Evolutionary conservation across 208 protist species (phyloP), one percentile per base, ranked within the genome.

Genomic region (Acanthamoeba healyi): DNA sequence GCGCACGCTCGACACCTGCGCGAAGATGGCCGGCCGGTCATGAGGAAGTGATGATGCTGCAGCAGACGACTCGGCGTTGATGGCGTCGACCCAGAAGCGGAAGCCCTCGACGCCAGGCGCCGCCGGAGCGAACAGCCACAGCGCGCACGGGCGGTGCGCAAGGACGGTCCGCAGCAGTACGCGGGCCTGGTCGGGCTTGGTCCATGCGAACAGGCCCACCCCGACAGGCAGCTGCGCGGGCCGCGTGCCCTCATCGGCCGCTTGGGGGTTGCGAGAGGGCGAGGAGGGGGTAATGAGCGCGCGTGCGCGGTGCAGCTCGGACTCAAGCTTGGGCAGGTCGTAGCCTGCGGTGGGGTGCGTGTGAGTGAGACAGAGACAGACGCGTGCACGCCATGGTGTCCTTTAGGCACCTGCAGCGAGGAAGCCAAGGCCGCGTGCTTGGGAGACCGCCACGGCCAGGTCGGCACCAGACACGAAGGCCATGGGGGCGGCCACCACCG

Each of bases 81-180:
- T 44, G 82, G 82, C 40, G 51, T 90, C 56, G 44, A 90, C 82
- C 82, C 82, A 90, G 2, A 5, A 29, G 36, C 46, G 82, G 38
- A 70, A 90, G 51, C 82, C 82, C 3, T 7, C 82, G 19, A 17
- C 44, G 4, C 54, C 82, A 32, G 54, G 40, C 29, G 10, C 7
- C 10, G 29, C 82, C 29, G 82, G 82, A 19, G 82, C 82, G 19
- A 90, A 90, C 22, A 90, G 82, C 82, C 82, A 90, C 46, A 90
- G 82, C 0, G 82, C 82, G 38, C 54, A 90, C 17, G 82, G 82
- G 36, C 82, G 82, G 34, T 90, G 82, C 24, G 82, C 2, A 4
- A 90, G 54, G 6, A 90, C 26, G 36, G 32, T 34, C 7, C 26
- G 0, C 14, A 90, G 82, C 34, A 70, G 14, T 10, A 26, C 1